phyloP scores from a whole-genome alignment of 75 land plant genomes.

The Gnetum montanum region DNA sequence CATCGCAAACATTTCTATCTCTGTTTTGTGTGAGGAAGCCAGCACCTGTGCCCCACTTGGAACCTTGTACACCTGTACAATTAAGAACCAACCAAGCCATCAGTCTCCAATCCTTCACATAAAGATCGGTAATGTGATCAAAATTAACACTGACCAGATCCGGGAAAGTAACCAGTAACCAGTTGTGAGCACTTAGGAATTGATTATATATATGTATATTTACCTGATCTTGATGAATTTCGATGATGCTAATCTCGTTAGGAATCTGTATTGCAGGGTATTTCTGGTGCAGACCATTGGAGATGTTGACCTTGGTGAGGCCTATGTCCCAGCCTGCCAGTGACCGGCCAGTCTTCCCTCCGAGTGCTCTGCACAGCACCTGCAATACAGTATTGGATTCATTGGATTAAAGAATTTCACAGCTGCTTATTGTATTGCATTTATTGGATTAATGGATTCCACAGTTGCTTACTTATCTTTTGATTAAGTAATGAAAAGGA shows the following conservation, averaged over 20 bases:
- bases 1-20: slow-evolving; percentile 52
- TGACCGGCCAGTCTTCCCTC: slow-evolving; percentile 75
- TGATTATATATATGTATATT: background rate
- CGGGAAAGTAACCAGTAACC: too few relatives aligned
- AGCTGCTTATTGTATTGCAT: too few relatives aligned
- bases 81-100: background rate
- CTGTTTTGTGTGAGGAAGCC: slow-evolving; percentile 56
- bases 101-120: too few relatives aligned
- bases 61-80: slow-evolving; percentile 39
- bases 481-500: too few relatives aligned
- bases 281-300: slow-evolving; percentile 20
- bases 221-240: slow-evolving; percentile 76
- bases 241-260: slow-evolving; percentile 31
- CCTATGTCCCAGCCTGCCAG: slow-evolving; percentile 84
- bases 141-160: background rate
- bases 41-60: slow-evolving; percentile 53
- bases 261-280: slow-evolving; percentile 46
- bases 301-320: slow-evolving; percentile 29
- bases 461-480: too few relatives aligned
- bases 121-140: background rate
- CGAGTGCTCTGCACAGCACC: slow-evolving; percentile 80
- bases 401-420: too few relatives aligned
- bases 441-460: too few relatives aligned
- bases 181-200: background rate
- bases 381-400: slow-evolving; percentile 3